These are phyloP conservation scores for Passiflora organensis DNA, from an alignment of 345 rosid species.

Conservation along the genomic window DNA sequence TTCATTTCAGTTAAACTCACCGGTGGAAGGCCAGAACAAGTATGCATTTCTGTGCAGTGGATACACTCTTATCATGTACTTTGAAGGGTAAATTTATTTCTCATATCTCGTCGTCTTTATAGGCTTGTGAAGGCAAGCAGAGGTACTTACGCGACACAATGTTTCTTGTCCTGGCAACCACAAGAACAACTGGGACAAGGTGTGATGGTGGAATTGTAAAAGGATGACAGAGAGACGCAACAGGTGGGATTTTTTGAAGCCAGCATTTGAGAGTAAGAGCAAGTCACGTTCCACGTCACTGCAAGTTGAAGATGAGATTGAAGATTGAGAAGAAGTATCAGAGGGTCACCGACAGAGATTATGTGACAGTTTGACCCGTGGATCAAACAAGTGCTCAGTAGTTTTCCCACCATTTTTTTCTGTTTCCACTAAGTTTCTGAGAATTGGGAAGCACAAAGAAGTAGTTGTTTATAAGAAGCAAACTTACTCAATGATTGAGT, in stretches of 20 bases:
- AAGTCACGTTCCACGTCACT: slow-evolving; percentile 17
- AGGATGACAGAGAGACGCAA: slow-evolving; percentile 20
- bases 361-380: too few relatives aligned
- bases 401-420: too few relatives aligned
- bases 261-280: slow-evolving; percentile 8
- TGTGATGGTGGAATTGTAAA: slow-evolving; percentile 11
- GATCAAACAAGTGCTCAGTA: too few relatives aligned
- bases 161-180: slow-evolving; percentile 22
- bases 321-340: neutral
- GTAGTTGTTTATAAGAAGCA: too few relatives aligned
- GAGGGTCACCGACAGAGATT: too few relatives aligned
- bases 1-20: neutral
- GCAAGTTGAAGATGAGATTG: neutral
- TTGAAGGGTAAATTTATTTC: neutral
- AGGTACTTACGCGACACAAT: slow-evolving; percentile 26
- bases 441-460: too few relatives aligned
- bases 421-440: too few relatives aligned
- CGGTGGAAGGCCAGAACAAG: too few relatives aligned
- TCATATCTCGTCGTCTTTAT: too few relatives aligned
- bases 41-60: too few relatives aligned
- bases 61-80: too few relatives aligned
- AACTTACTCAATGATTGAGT: slow-evolving; percentile 65
- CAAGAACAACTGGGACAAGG: slow-evolving; percentile 11
- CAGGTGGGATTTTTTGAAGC: slow-evolving; percentile 11
- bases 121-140: neutral